Evolutionary conservation across 1,284 basidiomycete genomes (phyloP), one percentile per base, ranked within the genome.

Genomic region (Mixia osmundae): DNA sequence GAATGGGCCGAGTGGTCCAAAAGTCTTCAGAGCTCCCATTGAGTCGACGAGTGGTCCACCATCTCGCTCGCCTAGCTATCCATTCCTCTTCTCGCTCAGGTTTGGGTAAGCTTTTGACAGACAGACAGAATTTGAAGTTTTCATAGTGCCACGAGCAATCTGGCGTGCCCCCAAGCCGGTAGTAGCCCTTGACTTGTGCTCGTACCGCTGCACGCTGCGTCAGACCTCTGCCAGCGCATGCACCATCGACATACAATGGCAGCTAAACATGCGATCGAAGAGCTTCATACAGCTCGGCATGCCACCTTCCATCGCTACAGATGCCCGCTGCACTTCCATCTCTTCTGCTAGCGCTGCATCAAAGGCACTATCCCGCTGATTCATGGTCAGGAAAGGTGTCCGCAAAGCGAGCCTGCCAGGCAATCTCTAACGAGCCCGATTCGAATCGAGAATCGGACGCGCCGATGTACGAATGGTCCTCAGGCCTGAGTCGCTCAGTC

Each of bases 111-210:
- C 68, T 65, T 54, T 85, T 87, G 44, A 76, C 61, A 40, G 72
- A 76, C 61, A 94, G 62, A 59, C 89, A 97, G 58, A 79, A 91
- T 59, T 94, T 94, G 66, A 89, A 89, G 50, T 91, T 85, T 45
- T 83, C 73, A 50, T 75, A 66, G 54, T 89, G 85, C 36, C 65
- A 63, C 0, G 61, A 62, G 55, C 89, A 95, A 42, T 72, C 68
- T 2, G 74, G 64, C 48, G 76, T 66, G 33, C 69, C 63, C 3
- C 89, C 89, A 48, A 75, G 72, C 46, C 89, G 68, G 56, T 95
- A 95, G 32, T 91, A 60, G 3, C 75, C 72, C 47, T 73, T 76
- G 38, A 87, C 57, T 56, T 94, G 87, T 7, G 70, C 68, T 21
- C 72, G 68, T 25, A 91, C 64, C 27, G 73, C 83, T 85, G 21